Evolutionary conservation across 768 basidiomycete genomes (phyloP).

Genomic region (Kwoniella shandongensis): DNA sequence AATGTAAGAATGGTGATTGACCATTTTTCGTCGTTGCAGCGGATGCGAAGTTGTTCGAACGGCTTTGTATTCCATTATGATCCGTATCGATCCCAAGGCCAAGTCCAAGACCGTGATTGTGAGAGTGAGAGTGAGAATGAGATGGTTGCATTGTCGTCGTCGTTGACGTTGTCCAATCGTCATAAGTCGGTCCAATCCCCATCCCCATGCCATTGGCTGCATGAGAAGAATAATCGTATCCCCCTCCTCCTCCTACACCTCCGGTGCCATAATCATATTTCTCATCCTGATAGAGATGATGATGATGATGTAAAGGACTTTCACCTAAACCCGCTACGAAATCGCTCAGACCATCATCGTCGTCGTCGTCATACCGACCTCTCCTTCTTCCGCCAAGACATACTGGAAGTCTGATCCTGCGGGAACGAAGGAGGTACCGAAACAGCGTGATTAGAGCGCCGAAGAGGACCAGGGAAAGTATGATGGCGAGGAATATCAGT

Average conservation of each 20-base stretch:
- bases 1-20: constrained; percentile 17
- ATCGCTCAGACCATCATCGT: constrained; percentile 21
- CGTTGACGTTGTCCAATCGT: neutral
- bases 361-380: neutral
- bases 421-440: constrained; percentile 3
- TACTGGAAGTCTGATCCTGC: neutral
- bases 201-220: neutral
- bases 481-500: constrained; percentile 18
- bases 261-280: neutral
- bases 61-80: constrained; percentile 9
- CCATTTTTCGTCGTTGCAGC: constrained; percentile 7
- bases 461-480: constrained; percentile 12
- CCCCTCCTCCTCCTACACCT: constrained; percentile 12
- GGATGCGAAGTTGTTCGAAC: constrained; percentile 20
- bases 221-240: constrained; percentile 7
- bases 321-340: neutral
- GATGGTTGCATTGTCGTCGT: no score
- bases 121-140: no score
- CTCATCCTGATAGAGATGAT: no score
- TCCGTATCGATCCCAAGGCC: neutral
- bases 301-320: no score
- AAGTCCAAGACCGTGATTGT: constrained; percentile 1
- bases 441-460: constrained; percentile 2
- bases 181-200: constrained; percentile 6
- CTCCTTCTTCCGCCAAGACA: neutral